Conservation (phyloP, 1,284 basidiomycete species). For the Sanguinoderma infundibulare region DNA sequence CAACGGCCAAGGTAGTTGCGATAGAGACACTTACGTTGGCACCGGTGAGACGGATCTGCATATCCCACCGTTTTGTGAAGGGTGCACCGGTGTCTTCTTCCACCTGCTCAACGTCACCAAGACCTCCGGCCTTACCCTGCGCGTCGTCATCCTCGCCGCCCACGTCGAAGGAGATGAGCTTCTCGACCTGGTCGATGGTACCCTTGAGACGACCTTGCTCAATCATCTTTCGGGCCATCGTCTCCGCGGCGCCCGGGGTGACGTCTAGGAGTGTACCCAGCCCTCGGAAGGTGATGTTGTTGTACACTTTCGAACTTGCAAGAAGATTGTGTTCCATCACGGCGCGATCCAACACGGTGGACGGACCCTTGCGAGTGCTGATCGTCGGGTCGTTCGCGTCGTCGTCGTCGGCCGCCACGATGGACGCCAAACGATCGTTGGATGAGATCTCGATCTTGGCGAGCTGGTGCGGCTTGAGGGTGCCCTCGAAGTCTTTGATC, state of each 20-base stretch:
- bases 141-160: slow-evolving; percentile 84
- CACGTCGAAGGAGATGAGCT: slow-evolving; percentile 89
- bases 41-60: slow-evolving; percentile 84
- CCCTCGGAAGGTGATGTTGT: slow-evolving; percentile 92
- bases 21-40: slow-evolving; percentile 64
- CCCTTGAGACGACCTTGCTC: slow-evolving; percentile 92
- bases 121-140: slow-evolving; percentile 89
- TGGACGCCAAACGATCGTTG: slow-evolving; percentile 75
- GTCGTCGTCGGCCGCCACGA: slow-evolving; percentile 57
- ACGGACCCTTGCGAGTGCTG: slow-evolving; percentile 83
- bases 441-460: slow-evolving; percentile 86
- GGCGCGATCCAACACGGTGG: slow-evolving; percentile 95
- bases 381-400: slow-evolving; percentile 48
- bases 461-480: slow-evolving; percentile 90
- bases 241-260: slow-evolving; percentile 88
- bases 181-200: slow-evolving; percentile 93
- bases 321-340: slow-evolving; percentile 99
- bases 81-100: slow-evolving; percentile 87
- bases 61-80: slow-evolving; percentile 92
- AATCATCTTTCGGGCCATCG: slow-evolving; percentile 95
- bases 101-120: slow-evolving; percentile 84
- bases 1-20: background rate
- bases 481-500: slow-evolving; percentile 87
- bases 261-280: slow-evolving; percentile 86
- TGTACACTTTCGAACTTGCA: slow-evolving; percentile 93